These are phyloP conservation scores for Chlamydomonas applanata DNA, from an alignment of 139 green algal species.

Conservation along the genomic window DNA sequence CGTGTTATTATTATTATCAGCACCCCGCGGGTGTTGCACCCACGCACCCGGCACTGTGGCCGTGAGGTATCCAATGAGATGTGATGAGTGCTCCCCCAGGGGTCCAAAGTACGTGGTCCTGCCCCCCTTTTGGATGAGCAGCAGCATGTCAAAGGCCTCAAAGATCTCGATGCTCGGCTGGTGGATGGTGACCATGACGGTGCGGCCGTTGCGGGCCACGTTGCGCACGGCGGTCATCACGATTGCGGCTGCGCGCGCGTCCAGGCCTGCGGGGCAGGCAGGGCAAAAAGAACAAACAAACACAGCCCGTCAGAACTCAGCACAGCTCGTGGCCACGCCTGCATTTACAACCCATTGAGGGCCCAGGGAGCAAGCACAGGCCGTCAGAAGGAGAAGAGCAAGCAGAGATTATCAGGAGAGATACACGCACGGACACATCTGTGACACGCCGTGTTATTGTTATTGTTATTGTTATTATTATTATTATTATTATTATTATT, in stretches of 20 bases:
- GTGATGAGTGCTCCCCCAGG: slow-evolving; percentile 57
- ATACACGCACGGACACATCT: too few species aligned
- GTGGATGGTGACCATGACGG: slow-evolving; percentile 92
- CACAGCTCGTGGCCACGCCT: too few species aligned
- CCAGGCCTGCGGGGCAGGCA: slow-evolving; percentile 67
- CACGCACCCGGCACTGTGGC: background rate
- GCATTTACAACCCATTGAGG: too few species aligned
- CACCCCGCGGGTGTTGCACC: too few species aligned
- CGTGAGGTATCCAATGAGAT: slow-evolving; percentile 71
- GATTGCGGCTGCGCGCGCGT: slow-evolving; percentile 80
- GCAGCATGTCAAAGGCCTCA: slow-evolving; percentile 61
- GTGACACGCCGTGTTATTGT: too few species aligned
- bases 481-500: too few species aligned
- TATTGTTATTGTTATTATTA: too few species aligned
- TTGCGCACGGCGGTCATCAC: slow-evolving; percentile 86
- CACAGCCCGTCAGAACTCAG: background rate
- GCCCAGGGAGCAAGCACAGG: too few species aligned
- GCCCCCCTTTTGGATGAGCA: slow-evolving; percentile 74
- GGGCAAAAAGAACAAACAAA: background rate
- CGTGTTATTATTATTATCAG: too few species aligned
- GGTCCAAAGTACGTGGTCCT: slow-evolving; percentile 80
- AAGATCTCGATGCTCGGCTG: slow-evolving; percentile 84
- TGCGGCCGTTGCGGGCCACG: slow-evolving; percentile 72
- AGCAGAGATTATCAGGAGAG: too few species aligned
- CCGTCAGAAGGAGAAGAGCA: too few species aligned